Evolutionary conservation across 2,329 filamentous ascomycete genomes (phyloP).

Genomic region (Fusarium sp.): DNA sequence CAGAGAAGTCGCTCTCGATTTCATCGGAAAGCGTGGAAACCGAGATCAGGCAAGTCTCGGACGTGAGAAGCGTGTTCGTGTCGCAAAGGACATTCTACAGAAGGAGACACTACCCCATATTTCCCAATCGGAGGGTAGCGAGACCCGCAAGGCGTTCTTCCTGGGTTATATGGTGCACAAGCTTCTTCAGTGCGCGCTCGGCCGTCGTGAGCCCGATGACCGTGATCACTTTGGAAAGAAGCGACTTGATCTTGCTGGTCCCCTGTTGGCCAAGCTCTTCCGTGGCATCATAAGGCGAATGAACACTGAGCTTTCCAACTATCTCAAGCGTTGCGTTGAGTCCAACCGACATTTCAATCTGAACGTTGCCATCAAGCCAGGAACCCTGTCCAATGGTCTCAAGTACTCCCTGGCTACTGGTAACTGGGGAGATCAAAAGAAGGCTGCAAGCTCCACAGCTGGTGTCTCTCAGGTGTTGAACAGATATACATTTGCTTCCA

Average conservation of each 20-base stretch:
- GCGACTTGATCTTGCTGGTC: conserved; percentile 93
- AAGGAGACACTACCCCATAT: conserved; percentile 98
- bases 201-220: conserved; percentile 93
- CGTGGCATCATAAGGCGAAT: conserved; percentile 90
- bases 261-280: conserved; percentile 95
- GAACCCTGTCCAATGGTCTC: conserved; percentile 90
- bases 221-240: conserved; percentile 99
- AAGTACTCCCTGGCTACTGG: conserved; percentile 98
- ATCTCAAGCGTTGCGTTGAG: conserved; percentile 93
- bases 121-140: conserved; percentile 92
- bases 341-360: conserved; percentile 89
- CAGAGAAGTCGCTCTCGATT: conserved; percentile 92
- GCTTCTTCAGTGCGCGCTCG: conserved; percentile 90
- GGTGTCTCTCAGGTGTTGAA: conserved; percentile 99
- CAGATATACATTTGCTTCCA: conserved; percentile 96
- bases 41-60: conserved; percentile 70
- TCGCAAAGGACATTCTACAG: conserved; percentile 93
- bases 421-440: conserved; percentile 99
- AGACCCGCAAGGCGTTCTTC: conserved; percentile 97
- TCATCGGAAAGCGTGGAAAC: conserved; percentile 92
- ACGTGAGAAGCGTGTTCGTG: conserved; percentile 88
- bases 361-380: conserved; percentile 88
- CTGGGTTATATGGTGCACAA: conserved; percentile 99
- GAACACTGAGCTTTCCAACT: conserved; percentile 89
- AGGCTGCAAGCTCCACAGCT: conserved; percentile 92